phyloP scores from a whole-genome alignment of 148 eudicot genomes.

The Persicaria maculosa region DNA sequence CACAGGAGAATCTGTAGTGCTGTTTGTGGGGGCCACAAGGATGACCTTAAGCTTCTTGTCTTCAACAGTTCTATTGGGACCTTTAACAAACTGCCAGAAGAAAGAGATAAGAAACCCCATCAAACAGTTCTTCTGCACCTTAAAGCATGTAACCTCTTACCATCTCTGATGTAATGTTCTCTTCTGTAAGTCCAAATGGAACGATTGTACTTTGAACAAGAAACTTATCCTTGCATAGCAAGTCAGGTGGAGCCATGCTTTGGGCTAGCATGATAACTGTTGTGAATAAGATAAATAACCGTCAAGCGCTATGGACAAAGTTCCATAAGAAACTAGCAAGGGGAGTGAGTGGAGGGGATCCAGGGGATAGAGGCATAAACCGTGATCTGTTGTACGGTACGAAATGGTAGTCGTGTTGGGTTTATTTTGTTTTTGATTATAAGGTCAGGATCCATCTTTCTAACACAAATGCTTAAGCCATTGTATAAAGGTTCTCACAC shows the following conservation, averaged over 20 bases:
- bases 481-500: neutral
- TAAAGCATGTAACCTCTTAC: conserved; percentile 28
- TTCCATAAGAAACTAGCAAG: neutral
- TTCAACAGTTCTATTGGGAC: conserved; percentile 45
- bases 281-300: conserved; percentile 12
- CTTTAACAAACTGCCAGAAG: conserved; percentile 49
- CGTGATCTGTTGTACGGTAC: neutral
- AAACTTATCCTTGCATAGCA: conserved; percentile 93
- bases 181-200: conserved; percentile 60
- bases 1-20: conserved; percentile 38
- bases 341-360: neutral
- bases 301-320: neutral
- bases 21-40: conserved; percentile 35
- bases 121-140: neutral
- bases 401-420: neutral
- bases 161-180: conserved; percentile 62
- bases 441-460: no score
- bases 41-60: conserved; percentile 77
- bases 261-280: conserved; percentile 90
- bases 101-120: conserved; percentile 14
- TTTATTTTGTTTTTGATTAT: no score
- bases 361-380: neutral
- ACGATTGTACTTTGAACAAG: conserved; percentile 77
- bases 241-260: conserved; percentile 49
- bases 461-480: neutral